Evolutionary conservation across 2,329 filamentous ascomycete species (phyloP).

Genomic region (Fusarium nodosum): DNA sequence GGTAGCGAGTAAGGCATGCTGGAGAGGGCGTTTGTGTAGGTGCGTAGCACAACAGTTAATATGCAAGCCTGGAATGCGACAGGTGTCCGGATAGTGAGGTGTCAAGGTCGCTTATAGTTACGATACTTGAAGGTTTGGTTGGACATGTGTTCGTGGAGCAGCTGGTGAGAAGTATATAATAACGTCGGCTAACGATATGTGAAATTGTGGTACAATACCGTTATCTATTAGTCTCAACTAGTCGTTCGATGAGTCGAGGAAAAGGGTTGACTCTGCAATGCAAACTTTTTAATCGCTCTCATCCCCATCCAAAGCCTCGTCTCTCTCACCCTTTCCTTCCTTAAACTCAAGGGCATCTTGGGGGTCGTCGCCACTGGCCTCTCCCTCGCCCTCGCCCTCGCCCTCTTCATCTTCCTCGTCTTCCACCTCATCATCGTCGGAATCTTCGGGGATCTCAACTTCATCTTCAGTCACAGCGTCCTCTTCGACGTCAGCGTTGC

Average conservation of each 20-base stretch:
- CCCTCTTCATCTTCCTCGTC: constrained; percentile 58
- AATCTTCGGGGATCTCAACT: constrained; percentile 60
- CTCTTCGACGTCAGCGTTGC: constrained; percentile 55
- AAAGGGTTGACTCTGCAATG: constrained; percentile 9
- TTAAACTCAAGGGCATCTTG: constrained; percentile 67
- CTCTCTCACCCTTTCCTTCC: constrained; percentile 63
- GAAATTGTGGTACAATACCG: background rate
- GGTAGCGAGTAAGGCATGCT: constrained; percentile 10
- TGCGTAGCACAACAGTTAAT: constrained; percentile 23
- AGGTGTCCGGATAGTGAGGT: background rate
- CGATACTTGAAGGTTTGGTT: background rate
- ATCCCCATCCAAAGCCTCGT: constrained; percentile 73
- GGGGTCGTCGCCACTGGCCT: constrained; percentile 66
- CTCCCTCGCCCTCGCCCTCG: constrained; percentile 59
- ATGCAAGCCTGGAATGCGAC: background rate
- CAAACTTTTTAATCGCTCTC: constrained; percentile 64
- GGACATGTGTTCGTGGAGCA: background rate
- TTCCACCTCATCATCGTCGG: constrained; percentile 64
- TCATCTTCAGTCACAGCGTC: constrained; percentile 59
- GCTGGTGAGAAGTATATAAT: background rate
- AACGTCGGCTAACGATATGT: background rate
- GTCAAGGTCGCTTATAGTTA: constrained; percentile 3
- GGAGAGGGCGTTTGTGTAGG: background rate
- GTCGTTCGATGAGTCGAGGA: background rate
- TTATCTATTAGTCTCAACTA: constrained; percentile 4